Evolutionary conservation across 177 flowering plant genomes (phyloP).

Genomic region (Vitis hybrid): DNA sequence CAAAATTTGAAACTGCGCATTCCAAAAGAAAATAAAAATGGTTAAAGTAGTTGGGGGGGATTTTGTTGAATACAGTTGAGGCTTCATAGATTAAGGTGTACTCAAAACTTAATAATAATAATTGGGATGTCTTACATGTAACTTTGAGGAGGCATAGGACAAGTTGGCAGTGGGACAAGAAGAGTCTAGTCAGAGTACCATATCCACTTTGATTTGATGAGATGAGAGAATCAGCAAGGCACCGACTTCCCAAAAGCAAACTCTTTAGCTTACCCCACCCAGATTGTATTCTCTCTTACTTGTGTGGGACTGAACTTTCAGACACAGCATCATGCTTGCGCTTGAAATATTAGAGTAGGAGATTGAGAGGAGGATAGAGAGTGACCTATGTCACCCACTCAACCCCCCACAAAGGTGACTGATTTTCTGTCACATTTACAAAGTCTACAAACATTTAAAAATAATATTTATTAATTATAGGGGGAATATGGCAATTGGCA

Average conservation of each 20-base stretch:
- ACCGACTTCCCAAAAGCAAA: conserved; percentile 22
- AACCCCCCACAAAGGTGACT: conserved; percentile 2
- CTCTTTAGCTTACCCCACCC: conserved; percentile 13
- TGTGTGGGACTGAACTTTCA: conserved; percentile 7
- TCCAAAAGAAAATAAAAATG: no score
- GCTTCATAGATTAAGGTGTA: no score
- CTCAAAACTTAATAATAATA: neutral
- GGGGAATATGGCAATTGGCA: no score
- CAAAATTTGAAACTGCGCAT: no score
- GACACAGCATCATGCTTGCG: neutral
- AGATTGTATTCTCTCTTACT: conserved; percentile 5
- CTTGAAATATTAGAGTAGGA: conserved; percentile 1
- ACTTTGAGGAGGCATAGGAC: conserved; percentile 1
- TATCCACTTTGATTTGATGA: conserved; percentile 8
- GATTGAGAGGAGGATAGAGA: neutral
- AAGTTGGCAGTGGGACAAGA: conserved; percentile 14
- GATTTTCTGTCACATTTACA: neutral
- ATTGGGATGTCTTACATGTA: neutral
- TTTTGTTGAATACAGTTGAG: no score
- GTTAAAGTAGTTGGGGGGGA: no score
- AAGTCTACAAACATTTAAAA: neutral
- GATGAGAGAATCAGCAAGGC: conserved; percentile 10
- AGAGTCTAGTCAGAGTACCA: conserved; percentile 17
- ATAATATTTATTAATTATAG: no score
- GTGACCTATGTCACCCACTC: neutral